These are phyloP conservation scores for Didymella lethalis DNA, from an alignment of 2,329 filamentous ascomycete genomes.

Conservation along the genomic window DNA sequence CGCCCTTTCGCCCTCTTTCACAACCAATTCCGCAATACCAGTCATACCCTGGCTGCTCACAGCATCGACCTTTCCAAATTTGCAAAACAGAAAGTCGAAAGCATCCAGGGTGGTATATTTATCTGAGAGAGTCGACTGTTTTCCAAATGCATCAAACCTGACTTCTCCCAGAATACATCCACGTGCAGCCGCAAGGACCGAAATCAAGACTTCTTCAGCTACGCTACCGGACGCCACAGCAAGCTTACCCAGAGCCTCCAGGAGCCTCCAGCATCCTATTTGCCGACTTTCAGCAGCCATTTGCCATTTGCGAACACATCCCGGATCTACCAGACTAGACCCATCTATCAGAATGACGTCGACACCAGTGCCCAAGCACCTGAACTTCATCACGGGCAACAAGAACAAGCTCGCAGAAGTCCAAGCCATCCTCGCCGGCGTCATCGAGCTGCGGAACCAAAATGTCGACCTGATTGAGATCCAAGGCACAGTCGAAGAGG, in stretches of 20 bases:
- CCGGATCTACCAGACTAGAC: slow-evolving; percentile 1
- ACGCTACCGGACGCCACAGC: slow-evolving; percentile 9
- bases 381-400: slow-evolving; percentile 98
- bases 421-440: slow-evolving; percentile 77
- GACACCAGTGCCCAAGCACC: slow-evolving; percentile 53
- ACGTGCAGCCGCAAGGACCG: slow-evolving; percentile 9
- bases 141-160: neutral
- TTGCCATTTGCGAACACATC: neutral
- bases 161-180: neutral
- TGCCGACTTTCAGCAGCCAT: neutral
- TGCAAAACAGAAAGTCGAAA: slow-evolving; percentile 14
- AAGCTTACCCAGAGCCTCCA: slow-evolving; percentile 9
- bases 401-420: slow-evolving; percentile 93
- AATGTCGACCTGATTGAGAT: slow-evolving; percentile 85
- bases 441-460: slow-evolving; percentile 76
- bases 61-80: slow-evolving; percentile 20
- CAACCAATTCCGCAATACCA: slow-evolving; percentile 24
- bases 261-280: slow-evolving; percentile 13
- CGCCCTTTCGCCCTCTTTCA: slow-evolving; percentile 20
- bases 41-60: slow-evolving; percentile 22
- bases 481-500: slow-evolving; percentile 90
- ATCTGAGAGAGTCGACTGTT: neutral
- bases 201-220: slow-evolving; percentile 11
- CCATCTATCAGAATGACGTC: slow-evolving; percentile 23
- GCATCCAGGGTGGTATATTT: neutral